Conservation (phyloP, 768 basidiomycete species). For the Chlorophyllum brunneum region DNA sequence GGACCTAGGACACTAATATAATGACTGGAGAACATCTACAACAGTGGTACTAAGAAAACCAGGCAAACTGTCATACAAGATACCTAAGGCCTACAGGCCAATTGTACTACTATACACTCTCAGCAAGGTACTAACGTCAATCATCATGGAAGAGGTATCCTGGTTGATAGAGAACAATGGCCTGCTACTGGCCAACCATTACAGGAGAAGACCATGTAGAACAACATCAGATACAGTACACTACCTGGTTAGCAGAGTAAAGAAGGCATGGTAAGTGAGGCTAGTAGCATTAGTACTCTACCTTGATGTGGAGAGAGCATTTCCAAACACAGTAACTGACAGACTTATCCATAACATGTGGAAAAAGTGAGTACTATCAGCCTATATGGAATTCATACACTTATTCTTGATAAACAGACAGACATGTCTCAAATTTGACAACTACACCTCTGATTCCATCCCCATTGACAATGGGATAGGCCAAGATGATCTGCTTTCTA, state of each 20-base stretch:
- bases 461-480: constrained; percentile 21
- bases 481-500: constrained; percentile 24
- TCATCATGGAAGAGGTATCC: constrained; percentile 20
- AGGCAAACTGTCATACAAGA: constrained; percentile 26
- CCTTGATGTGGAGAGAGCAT: constrained; percentile 38
- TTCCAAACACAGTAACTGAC: constrained; percentile 29
- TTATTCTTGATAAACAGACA: constrained; percentile 8
- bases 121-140: constrained; percentile 24
- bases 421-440: constrained; percentile 21
- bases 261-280: constrained; percentile 29
- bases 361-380: constrained; percentile 15
- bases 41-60: constrained; percentile 31
- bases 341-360: constrained; percentile 27
- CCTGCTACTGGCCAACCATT: constrained; percentile 29
- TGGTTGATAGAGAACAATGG: constrained; percentile 22
- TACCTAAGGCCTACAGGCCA: constrained; percentile 28
- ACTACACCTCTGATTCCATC: constrained; percentile 19
- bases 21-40: constrained; percentile 18
- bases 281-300: constrained; percentile 31
- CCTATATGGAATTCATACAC: constrained; percentile 14
- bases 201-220: constrained; percentile 31
- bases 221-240: constrained; percentile 30
- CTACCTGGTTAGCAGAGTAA: constrained; percentile 27
- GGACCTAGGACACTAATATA: not conserved
- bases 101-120: constrained; percentile 28